phyloP scores from a whole-genome alignment of 2,329 filamentous ascomycete genomes.

The Lecanoromycetidae sp. region DNA sequence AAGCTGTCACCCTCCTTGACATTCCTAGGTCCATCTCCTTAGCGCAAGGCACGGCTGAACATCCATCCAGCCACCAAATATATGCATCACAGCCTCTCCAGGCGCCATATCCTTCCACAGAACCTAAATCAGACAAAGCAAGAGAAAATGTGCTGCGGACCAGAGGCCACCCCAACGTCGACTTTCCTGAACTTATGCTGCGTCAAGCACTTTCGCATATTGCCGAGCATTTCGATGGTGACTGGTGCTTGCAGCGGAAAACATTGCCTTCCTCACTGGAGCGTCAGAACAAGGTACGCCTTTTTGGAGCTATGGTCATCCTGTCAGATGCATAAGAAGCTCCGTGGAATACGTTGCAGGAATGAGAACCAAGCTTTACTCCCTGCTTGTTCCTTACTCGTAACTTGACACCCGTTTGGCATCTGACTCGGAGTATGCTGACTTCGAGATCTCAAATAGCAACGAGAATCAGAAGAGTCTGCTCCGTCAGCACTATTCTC shows the following conservation, averaged over 20 bases:
- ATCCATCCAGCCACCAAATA: slow-evolving; percentile 24
- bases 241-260: slow-evolving; percentile 6
- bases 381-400: too few relatives aligned
- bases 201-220: slow-evolving; percentile 18
- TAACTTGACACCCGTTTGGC: too few relatives aligned
- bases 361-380: too few relatives aligned
- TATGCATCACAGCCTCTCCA: slow-evolving; percentile 36
- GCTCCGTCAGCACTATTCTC: neutral
- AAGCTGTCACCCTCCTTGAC: slow-evolving; percentile 42
- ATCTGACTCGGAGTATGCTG: too few relatives aligned
- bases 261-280: neutral
- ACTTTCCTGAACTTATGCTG: slow-evolving; percentile 24
- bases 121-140: slow-evolving; percentile 39
- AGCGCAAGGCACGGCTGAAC: slow-evolving; percentile 34
- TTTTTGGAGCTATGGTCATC: too few relatives aligned
- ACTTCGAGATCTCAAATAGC: too few relatives aligned
- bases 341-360: too few relatives aligned
- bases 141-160: slow-evolving; percentile 29
- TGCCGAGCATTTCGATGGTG: neutral
- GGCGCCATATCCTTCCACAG: slow-evolving; percentile 37
- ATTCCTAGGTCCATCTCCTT: slow-evolving; percentile 45
- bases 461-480: too few relatives aligned
- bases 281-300: slow-evolving; percentile 1
- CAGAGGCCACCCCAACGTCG: slow-evolving; percentile 14
- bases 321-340: too few relatives aligned